phyloP scores from a whole-genome alignment of 1,284 basidiomycete genomes.

The Ustilago curta region DNA sequence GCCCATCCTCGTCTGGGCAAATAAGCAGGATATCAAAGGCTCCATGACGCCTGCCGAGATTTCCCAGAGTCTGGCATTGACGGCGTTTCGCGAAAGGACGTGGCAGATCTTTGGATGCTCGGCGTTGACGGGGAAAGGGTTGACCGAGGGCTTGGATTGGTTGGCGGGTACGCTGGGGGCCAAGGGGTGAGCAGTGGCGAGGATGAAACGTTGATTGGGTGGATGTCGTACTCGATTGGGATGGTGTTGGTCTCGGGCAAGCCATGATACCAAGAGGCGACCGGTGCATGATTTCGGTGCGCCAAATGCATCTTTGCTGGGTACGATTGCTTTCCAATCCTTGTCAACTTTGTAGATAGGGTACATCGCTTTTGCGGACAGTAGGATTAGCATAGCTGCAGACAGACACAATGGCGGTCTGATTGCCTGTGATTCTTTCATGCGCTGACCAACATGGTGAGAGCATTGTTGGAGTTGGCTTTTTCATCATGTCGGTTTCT shows the following conservation, averaged over 20 bases:
- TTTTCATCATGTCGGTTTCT: not conserved
- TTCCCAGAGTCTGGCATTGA: constrained; percentile 71
- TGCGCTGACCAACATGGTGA: not conserved
- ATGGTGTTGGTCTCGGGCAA: no score
- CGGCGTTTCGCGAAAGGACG: constrained; percentile 71
- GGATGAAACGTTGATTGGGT: not conserved
- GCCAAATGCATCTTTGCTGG: no score
- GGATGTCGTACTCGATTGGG: not conserved
- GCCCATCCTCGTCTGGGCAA: constrained; percentile 72
- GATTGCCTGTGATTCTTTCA: not conserved
- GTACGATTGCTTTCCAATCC: no score
- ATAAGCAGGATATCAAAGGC: constrained; percentile 72
- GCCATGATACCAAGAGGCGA: no score
- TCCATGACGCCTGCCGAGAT: constrained; percentile 72
- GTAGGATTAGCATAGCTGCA: no score
- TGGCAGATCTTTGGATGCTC: constrained; percentile 74
- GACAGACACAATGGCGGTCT: no score
- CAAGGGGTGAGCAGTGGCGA: constrained; percentile 21
- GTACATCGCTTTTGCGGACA: no score
- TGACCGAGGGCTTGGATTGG: constrained; percentile 66
- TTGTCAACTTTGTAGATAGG: no score
- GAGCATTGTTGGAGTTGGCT: not conserved
- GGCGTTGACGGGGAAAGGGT: constrained; percentile 70
- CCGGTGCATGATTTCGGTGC: no score
- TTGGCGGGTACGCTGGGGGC: constrained; percentile 57